Conservation (phyloP, 345 rosid genomes). For the Trapa bicornis region DNA sequence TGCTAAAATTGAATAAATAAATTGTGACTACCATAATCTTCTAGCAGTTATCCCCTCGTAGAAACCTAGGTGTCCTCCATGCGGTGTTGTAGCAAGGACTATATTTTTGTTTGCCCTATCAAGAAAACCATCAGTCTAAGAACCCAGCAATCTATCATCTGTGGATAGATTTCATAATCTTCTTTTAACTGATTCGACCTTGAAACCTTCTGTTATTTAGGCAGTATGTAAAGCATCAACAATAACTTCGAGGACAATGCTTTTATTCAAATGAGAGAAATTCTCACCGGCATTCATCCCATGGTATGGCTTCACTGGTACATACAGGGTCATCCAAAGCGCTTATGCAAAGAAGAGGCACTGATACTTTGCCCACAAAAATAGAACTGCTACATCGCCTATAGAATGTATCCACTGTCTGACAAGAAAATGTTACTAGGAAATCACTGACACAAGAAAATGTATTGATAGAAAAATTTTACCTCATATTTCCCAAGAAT, state of each 20-base stretch:
- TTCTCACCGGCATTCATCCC: slow-evolving; percentile 90
- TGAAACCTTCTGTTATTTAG: too few relatives aligned
- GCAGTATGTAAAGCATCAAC: background rate
- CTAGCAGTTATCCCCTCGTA: slow-evolving; percentile 70
- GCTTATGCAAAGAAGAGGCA: slow-evolving; percentile 75
- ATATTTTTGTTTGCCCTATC: slow-evolving; percentile 65
- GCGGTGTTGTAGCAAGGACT: slow-evolving; percentile 55
- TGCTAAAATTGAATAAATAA: background rate
- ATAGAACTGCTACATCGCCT: slow-evolving; percentile 68
- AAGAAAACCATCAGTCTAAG: slow-evolving; percentile 8
- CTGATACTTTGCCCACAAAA: slow-evolving; percentile 49
- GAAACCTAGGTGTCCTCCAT: slow-evolving; percentile 87
- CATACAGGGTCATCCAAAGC: slow-evolving; percentile 89
- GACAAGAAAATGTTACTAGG: slow-evolving; percentile 12
- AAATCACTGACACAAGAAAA: background rate
- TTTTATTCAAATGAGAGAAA: background rate
- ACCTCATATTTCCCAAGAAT: slow-evolving; percentile 83
- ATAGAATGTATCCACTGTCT: slow-evolving; percentile 85
- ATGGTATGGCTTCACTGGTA: slow-evolving; percentile 85
- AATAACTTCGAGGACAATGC: background rate
- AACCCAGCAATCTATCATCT: background rate
- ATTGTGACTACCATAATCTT: slow-evolving; percentile 42
- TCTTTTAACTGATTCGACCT: too few relatives aligned
- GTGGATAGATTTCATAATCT: background rate
- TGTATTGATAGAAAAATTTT: slow-evolving; percentile 11